These are phyloP conservation scores for Lithospermum erythrorhizon DNA, from an alignment of 257 asterid genomes.

Conservation along the genomic window DNA sequence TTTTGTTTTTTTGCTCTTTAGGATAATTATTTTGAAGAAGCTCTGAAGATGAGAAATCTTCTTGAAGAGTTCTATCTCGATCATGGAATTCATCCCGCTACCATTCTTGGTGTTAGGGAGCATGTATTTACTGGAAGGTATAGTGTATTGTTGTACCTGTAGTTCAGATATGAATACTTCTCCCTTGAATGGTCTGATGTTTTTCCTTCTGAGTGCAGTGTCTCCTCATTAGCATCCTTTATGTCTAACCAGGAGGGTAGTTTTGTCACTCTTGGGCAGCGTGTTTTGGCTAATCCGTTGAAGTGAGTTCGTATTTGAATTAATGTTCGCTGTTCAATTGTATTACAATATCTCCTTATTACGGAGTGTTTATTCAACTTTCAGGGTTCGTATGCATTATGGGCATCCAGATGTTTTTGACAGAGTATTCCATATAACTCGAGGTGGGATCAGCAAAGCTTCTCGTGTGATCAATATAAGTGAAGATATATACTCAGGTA, in stretches of 20 bases:
- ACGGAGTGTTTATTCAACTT: conserved; percentile 14
- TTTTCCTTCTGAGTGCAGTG: conserved; percentile 49
- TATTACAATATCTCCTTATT: not conserved
- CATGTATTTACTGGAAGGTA: conserved; percentile 99
- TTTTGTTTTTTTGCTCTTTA: conserved; percentile 16
- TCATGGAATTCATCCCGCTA: conserved; percentile 79
- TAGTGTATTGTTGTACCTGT: conserved; percentile 6
- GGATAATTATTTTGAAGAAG: conserved; percentile 98
- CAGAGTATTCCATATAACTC: conserved; percentile 87
- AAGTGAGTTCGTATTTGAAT: conserved; percentile 51
- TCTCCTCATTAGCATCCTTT: conserved; percentile 91
- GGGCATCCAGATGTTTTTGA: conserved; percentile 99
- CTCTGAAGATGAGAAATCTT: conserved; percentile 93
- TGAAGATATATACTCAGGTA: conserved; percentile 93
- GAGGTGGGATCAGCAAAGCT: conserved; percentile 98
- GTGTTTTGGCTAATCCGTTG: conserved; percentile 85
- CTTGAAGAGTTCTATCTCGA: conserved; percentile 73
- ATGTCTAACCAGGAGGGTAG: conserved; percentile 97
- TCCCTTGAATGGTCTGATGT: conserved; percentile 12
- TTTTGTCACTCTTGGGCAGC: conserved; percentile 98
- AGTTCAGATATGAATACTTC: conserved; percentile 1
- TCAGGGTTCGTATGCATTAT: conserved; percentile 98
- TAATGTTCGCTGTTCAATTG: conserved; percentile 2
- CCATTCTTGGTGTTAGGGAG: conserved; percentile 98
- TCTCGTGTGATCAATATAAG: conserved; percentile 95